Evolutionary conservation across 345 rosid genomes (phyloP).

Genomic region (Eucalyptus sp.): DNA sequence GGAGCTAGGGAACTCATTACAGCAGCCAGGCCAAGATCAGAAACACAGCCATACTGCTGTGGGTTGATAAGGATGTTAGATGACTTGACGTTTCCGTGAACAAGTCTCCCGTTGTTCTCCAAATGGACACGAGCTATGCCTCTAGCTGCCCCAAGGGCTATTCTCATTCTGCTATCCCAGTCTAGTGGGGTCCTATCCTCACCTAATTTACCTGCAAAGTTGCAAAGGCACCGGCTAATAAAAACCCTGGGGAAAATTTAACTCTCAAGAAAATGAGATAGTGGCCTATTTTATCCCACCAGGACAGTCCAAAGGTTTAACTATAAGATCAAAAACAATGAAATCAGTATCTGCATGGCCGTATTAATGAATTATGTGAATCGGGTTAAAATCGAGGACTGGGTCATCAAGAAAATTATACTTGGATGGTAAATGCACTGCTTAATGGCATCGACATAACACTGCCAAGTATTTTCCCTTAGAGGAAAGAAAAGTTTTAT

Average conservation of each 20-base stretch:
- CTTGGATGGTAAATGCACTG: background rate
- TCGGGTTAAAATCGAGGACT: background rate
- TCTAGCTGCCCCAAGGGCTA: conserved; percentile 83
- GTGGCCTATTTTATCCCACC: background rate
- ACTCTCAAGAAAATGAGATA: background rate
- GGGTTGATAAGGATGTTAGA: conserved; percentile 85
- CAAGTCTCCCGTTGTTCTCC: conserved; percentile 62
- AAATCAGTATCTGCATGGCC: background rate
- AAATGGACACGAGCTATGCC: conserved; percentile 65
- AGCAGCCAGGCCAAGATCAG: conserved; percentile 73
- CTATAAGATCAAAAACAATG: background rate
- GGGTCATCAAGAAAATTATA: background rate
- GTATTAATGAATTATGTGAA: background rate
- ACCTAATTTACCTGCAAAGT: conserved; percentile 49
- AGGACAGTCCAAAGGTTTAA: background rate
- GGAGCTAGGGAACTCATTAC: conserved; percentile 72
- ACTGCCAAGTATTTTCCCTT: background rate
- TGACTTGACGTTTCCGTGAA: conserved; percentile 89
- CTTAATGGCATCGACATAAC: background rate
- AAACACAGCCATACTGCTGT: conserved; percentile 47
- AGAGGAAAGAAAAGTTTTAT: background rate
- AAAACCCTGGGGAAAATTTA: background rate
- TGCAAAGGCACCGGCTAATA: background rate
- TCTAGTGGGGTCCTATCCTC: conserved; percentile 54
- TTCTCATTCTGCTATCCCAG: conserved; percentile 78